These are phyloP conservation scores for Russula abietina DNA, from an alignment of 768 basidiomycete species.

Conservation along the genomic window DNA sequence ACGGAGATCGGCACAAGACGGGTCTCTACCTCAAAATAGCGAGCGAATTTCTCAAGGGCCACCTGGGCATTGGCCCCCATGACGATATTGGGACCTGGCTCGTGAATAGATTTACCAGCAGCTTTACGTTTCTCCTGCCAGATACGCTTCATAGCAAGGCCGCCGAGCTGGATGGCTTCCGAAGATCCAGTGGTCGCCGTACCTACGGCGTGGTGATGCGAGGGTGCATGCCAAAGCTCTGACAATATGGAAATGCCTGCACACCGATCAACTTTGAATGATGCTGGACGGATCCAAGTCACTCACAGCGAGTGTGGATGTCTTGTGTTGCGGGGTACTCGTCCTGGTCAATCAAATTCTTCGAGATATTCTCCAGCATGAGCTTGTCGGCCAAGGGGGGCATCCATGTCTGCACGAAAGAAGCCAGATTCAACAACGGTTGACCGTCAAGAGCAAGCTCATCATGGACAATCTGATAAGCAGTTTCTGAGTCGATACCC, in stretches of 20 bases:
- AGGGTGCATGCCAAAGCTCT: constrained; percentile 62
- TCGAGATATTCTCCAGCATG: constrained; percentile 58
- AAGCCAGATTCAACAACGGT: constrained; percentile 56
- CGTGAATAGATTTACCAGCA: constrained; percentile 57
- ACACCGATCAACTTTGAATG: constrained; percentile 36
- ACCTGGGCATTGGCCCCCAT: constrained; percentile 69
- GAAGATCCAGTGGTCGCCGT: constrained; percentile 67
- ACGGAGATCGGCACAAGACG: constrained; percentile 57
- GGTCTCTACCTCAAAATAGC: constrained; percentile 61
- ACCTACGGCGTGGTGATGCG: constrained; percentile 49
- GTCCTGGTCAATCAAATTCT: constrained; percentile 65
- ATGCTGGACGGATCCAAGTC: background rate
- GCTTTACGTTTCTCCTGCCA: constrained; percentile 67
- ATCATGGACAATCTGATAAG: constrained; percentile 61
- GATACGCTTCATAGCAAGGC: constrained; percentile 62
- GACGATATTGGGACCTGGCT: constrained; percentile 59
- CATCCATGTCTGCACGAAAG: constrained; percentile 67
- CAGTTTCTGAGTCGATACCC: constrained; percentile 48
- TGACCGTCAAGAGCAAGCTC: constrained; percentile 51
- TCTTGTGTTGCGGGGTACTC: constrained; percentile 58
- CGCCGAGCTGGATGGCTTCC: constrained; percentile 69
- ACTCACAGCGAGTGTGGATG: constrained; percentile 24
- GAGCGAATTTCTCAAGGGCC: constrained; percentile 63
- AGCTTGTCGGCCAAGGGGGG: constrained; percentile 46
- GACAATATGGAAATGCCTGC: constrained; percentile 49